A percentile compares a stretch with the other conserved stretches of the same genome.
Evolutionary conservation across 2,329 filamentous ascomycete genomes (phyloP).

Genomic region (Trichoderma koningiopsis): DNA sequence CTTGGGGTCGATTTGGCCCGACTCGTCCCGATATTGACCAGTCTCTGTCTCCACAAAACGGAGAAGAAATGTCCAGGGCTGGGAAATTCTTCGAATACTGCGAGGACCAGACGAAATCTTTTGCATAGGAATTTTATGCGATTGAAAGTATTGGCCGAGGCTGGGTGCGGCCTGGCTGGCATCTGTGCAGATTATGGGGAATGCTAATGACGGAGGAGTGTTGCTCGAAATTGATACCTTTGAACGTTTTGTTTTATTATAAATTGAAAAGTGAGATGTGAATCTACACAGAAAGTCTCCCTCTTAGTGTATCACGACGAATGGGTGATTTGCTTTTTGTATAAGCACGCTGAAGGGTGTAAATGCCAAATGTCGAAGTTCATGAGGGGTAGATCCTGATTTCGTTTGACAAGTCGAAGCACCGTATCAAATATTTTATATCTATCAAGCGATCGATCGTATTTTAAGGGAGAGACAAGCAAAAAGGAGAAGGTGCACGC

Average conservation of each 20-base stretch:
- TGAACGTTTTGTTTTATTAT: background rate
- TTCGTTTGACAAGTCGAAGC: background rate
- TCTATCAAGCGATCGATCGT: background rate
- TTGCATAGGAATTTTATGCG: background rate
- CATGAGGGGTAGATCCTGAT: background rate
- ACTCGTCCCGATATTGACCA: slow-evolving; percentile 18
- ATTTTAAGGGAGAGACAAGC: background rate
- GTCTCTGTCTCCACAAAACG: background rate
- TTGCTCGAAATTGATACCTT: background rate
- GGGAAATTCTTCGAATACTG: slow-evolving; percentile 23
- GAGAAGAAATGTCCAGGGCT: background rate
- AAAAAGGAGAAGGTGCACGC: background rate
- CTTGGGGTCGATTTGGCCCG: slow-evolving; percentile 21
- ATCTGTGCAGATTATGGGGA: background rate
- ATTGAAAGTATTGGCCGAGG: background rate
- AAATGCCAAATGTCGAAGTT: too few relatives aligned
- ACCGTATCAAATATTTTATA: background rate
- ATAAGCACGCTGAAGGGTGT: background rate
- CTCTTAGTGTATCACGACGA: background rate
- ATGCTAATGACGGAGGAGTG: background rate
- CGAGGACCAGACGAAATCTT: slow-evolving; percentile 11
- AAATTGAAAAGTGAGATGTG: background rate
- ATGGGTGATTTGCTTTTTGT: background rate
- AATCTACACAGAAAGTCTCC: background rate
- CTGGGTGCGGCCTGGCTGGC: background rate